Conservation (phyloP, 2,329 filamentous ascomycete species). For the Blumeriella jaapii region DNA sequence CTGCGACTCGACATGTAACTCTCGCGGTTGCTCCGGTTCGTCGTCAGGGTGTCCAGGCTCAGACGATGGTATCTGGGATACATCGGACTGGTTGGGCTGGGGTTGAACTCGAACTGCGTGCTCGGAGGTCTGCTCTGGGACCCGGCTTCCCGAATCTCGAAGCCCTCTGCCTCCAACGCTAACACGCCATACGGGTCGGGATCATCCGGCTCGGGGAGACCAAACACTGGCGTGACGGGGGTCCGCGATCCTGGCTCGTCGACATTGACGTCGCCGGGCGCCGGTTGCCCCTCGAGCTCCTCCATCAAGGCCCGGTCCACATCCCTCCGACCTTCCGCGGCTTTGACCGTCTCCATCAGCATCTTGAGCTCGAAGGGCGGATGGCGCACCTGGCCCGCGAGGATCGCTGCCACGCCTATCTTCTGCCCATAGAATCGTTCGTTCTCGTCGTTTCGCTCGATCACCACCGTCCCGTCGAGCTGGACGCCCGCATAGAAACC, state of each 20-base stretch:
- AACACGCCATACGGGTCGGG: constrained; percentile 87
- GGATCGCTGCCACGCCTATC: constrained; percentile 49
- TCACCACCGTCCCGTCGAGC: constrained; percentile 76
- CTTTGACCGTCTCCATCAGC: constrained; percentile 63
- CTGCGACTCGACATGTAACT: constrained; percentile 64
- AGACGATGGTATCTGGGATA: constrained; percentile 44
- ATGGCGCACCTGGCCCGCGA: constrained; percentile 29
- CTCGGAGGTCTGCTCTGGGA: constrained; percentile 60
- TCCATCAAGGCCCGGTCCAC: constrained; percentile 59
- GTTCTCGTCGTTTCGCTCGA: constrained; percentile 81
- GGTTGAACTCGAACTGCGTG: constrained; percentile 74
- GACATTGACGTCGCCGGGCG: constrained; percentile 64
- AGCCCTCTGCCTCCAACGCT: constrained; percentile 78
- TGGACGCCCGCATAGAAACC: constrained; percentile 82
- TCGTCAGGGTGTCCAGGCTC: constrained; percentile 54
- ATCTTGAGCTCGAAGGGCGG: constrained; percentile 31
- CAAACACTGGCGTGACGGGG: constrained; percentile 59
- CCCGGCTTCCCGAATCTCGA: constrained; percentile 86
- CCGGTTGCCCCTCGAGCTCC: constrained; percentile 49
- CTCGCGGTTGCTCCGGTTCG: constrained; percentile 49
- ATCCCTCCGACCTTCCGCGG: constrained; percentile 72
- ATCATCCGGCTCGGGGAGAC: constrained; percentile 67
- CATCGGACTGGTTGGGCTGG: constrained; percentile 64
- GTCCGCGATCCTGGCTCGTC: constrained; percentile 29
- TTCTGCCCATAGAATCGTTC: constrained; percentile 69